Base-by-base conservation (phyloP, 805 yeast genomes). In the Saccharomyces jurei region DNA sequence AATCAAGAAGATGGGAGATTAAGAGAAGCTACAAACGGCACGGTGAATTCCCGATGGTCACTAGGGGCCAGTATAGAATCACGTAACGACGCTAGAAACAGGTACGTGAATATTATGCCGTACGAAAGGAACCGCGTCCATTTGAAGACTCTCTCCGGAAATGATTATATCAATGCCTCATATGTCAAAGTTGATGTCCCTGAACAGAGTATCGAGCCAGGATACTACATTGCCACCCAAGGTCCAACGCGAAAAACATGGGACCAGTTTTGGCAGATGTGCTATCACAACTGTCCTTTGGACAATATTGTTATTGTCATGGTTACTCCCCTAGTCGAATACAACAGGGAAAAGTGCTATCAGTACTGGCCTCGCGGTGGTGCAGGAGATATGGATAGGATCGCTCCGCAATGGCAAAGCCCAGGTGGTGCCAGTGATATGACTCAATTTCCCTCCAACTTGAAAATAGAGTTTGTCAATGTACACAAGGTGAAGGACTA, bases 211-310 rank as follows among this genome's bases (percentile, higher is more conserved):
- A 44, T 54, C 22, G 49, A 52, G 6, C 61, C 67, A 1, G 69
- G 74, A 46, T 60, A 66, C 27, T 86, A 83, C 64, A 83, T 87
- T 31, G 87, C 89, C 0, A 75, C 86, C 1, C 95, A 87, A 63
- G 95, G 92, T 1, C 99, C 99, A 0, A 73, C 86, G n/a, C 71
- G 68, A 13, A 72, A 74, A 32, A 91, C 98, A 0, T 77, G 81
- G 58, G 81, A 81, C 2, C 96, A 94, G 67, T 92, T 94, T 65
- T 94, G 97, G 97, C 88, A 84, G 58, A 86, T 90, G 81, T 78
- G 88, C 11, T 76, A 81, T 50, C 81, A 84, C 49, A 79, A 85
- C 60, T 69, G 77, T 28, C 77, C 82, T 2, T 77, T 82, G 4
- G 69, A 83, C 2, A 71, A 87, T 14, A 77, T 82, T 3, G 79